phyloP scores from a whole-genome alignment of 2,329 filamentous ascomycete species.

The Emmonsia crescens region DNA sequence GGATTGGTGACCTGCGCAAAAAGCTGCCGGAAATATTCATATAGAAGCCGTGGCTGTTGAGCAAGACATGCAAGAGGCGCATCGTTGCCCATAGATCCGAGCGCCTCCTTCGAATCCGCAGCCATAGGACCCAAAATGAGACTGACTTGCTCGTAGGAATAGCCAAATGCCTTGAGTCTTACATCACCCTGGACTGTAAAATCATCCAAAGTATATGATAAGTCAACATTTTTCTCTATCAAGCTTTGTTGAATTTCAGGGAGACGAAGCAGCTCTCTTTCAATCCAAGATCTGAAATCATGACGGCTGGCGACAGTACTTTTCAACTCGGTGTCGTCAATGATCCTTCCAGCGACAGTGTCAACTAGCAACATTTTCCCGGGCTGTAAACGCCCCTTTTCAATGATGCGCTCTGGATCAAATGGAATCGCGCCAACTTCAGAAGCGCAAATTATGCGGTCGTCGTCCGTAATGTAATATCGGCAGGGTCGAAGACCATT shows the following conservation, averaged over 20 bases:
- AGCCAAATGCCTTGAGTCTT: slow-evolving; percentile 75
- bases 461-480: slow-evolving; percentile 94
- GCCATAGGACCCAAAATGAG: slow-evolving; percentile 90
- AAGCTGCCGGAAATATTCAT: slow-evolving; percentile 94
- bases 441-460: slow-evolving; percentile 92
- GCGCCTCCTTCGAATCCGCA: slow-evolving; percentile 89
- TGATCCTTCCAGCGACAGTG: slow-evolving; percentile 80
- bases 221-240: slow-evolving; percentile 44
- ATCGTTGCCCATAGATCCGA: slow-evolving; percentile 97
- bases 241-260: slow-evolving; percentile 57
- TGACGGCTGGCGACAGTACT: slow-evolving; percentile 73
- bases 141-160: slow-evolving; percentile 91
- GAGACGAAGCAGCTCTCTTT: slow-evolving; percentile 73
- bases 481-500: slow-evolving; percentile 92
- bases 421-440: slow-evolving; percentile 90
- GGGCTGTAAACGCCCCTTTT: slow-evolving; percentile 88
- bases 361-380: slow-evolving; percentile 95
- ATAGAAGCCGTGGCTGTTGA: slow-evolving; percentile 77
- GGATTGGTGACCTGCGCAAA: slow-evolving; percentile 98
- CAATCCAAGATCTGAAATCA: slow-evolving; percentile 81
- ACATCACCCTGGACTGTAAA: slow-evolving; percentile 71
- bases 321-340: slow-evolving; percentile 89
- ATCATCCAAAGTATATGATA: slow-evolving; percentile 57
- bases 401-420: slow-evolving; percentile 77
- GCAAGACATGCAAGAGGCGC: slow-evolving; percentile 84